Percentiles rank a stretch among this genome's conserved stretches.
Evolutionary conservation across 2,329 filamentous ascomycete species (phyloP).

Genomic region (Penicillium sp.): DNA sequence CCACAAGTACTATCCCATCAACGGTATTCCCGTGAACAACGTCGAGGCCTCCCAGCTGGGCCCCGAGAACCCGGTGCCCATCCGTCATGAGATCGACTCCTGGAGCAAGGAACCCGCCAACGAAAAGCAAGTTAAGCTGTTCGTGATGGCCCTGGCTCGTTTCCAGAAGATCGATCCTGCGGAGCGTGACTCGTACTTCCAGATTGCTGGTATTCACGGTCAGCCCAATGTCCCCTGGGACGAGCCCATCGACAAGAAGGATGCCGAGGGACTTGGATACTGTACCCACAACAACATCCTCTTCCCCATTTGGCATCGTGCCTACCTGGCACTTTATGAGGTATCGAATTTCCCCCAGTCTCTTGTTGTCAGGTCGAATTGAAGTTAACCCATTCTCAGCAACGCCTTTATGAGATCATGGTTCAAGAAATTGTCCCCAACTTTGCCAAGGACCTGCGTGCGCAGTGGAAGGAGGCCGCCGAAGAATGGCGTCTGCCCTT

Average conservation of each 20-base stretch:
- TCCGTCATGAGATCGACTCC: slow-evolving; percentile 18
- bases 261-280: slow-evolving; percentile 56
- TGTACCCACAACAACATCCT: slow-evolving; percentile 73
- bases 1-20: neutral
- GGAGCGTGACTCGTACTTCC: slow-evolving; percentile 13
- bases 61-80: neutral
- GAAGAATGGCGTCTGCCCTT: slow-evolving; percentile 48
- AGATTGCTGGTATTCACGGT: slow-evolving; percentile 13
- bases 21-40: neutral
- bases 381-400: slow-evolving; percentile 22
- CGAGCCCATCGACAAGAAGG: slow-evolving; percentile 5
- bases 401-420: slow-evolving; percentile 39
- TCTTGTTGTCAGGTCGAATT: neutral
- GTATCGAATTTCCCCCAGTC: slow-evolving; percentile 23
- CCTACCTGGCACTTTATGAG: slow-evolving; percentile 67
- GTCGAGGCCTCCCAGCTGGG: neutral
- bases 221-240: slow-evolving; percentile 14
- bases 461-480: slow-evolving; percentile 47
- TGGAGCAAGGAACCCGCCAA: slow-evolving; percentile 14
- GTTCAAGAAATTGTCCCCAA: slow-evolving; percentile 32
- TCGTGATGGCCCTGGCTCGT: slow-evolving; percentile 11
- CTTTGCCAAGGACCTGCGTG: slow-evolving; percentile 47
- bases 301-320: slow-evolving; percentile 80
- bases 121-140: slow-evolving; percentile 17
- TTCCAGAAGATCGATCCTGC: slow-evolving; percentile 12